Percentiles rank a stretch among this genome's conserved stretches.
Evolutionary conservation across 805 yeast species (phyloP).

Genomic region (Schwanniomyces vanrijiae): DNA sequence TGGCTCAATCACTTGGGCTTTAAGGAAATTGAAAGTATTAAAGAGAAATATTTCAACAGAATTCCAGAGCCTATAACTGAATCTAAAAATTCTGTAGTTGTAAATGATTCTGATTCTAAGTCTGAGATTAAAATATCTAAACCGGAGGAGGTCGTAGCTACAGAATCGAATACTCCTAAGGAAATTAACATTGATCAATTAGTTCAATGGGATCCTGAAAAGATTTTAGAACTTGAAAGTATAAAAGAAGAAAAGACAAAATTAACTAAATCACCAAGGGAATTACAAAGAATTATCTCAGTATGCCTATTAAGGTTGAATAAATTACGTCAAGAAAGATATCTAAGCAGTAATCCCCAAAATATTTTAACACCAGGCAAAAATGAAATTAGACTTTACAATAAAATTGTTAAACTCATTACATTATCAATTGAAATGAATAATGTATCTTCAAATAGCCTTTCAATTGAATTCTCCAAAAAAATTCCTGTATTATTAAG

Average conservation of each 20-base stretch:
- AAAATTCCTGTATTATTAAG: conserved; percentile 68
- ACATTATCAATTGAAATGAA: conserved; percentile 31
- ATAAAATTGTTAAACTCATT: conserved; percentile 28
- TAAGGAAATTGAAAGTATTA: conserved; percentile 26
- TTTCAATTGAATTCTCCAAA: conserved; percentile 32
- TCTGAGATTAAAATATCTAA: background rate
- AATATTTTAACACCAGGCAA: conserved; percentile 24
- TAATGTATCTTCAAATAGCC: conserved; percentile 21
- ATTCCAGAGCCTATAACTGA: conserved; percentile 3
- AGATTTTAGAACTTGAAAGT: conserved; percentile 20
- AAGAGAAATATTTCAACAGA: conserved; percentile 14
- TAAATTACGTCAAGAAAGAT: conserved; percentile 41
- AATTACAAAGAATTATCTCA: conserved; percentile 36
- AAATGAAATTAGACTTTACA: conserved; percentile 27
- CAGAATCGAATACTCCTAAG: conserved; percentile 1
- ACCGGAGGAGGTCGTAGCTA: background rate
- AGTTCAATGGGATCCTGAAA: conserved; percentile 36
- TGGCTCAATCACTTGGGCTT: conserved; percentile 43
- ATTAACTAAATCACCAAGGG: conserved; percentile 25
- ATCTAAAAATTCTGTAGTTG: conserved; percentile 1
- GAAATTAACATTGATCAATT: conserved; percentile 31
- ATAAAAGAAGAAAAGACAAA: conserved; percentile 23
- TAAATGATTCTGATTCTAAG: conserved; percentile 2
- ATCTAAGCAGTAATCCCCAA: conserved; percentile 24
- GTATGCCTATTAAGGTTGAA: conserved; percentile 32